Evolutionary conservation across 2,329 filamentous ascomycete genomes (phyloP), one percentile per base, ranked within the genome.

Genomic region (Diaporthe capsici): DNA sequence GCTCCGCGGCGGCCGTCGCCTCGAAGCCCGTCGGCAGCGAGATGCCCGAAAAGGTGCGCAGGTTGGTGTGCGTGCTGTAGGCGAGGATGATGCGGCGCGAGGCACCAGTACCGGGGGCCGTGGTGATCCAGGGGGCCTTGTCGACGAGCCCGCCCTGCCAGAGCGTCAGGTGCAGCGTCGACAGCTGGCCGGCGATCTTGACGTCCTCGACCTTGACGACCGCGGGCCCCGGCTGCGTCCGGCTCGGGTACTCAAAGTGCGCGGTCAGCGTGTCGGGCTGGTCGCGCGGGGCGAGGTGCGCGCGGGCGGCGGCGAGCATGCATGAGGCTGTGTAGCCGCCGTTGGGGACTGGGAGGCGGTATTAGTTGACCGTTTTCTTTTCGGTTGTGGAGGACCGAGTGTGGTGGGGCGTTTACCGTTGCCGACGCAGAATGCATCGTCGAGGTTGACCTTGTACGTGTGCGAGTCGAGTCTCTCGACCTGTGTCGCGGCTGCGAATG

Each of bases 281-380:
- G 25, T 80, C 78, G 3, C 80, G 80, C 1, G 79, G 70, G 22
- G 77, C 67, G 22, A 87, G 81, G 74, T 87, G 84, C 3, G 78
- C 75, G 17, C 78, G 80, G 10, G 83, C 83, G 3, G 82, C 84
- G 4, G 81, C 78, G 53, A 87, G 79, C 67, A 88, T 82, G 65
- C 84, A 82, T 22, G 84, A 82, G 6, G 86, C 84, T 1, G 87
- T 83, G 74, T 87, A 88, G 55, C 87, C 87, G 75, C 87, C 87
- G 74, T 88, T 86, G 3, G 87, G 86, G 20, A 88, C 84, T 85
- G 20, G 6, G 8, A 3, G 44, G 44, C 2, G 20, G 7, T 49
- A 22, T 49, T 3, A 49, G 44, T 22, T 22, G 44, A 22, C 7
- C 1, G 17, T 8, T 22, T 20, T 8, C 13, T 49, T 7, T 20